Percentiles rank a stretch among this genome's conserved stretches.
These are phyloP conservation scores for Phytophthora europaea DNA, from an alignment of 352 stramenopile genomes.

Conservation along the genomic window DNA sequence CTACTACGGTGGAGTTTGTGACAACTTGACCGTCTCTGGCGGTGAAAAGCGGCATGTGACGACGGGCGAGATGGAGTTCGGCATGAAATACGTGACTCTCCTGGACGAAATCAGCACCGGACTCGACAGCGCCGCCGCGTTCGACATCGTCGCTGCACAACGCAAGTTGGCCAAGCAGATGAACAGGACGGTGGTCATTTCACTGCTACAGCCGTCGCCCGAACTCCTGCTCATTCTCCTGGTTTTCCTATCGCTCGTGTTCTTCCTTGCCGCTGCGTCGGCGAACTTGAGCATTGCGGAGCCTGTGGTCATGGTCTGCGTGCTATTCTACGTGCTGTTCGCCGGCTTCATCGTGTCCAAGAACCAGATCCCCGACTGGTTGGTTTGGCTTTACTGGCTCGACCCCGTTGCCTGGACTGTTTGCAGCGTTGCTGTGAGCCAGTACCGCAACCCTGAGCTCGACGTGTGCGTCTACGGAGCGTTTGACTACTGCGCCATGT, in stretches of 20 bases:
- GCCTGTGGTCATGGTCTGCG: conserved; percentile 35
- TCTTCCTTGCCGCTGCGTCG: conserved; percentile 31
- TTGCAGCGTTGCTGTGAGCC: conserved; percentile 33
- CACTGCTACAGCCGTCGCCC: conserved; percentile 15
- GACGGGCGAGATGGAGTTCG: conserved; percentile 86
- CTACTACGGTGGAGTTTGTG: background rate
- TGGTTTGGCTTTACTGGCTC: conserved; percentile 17
- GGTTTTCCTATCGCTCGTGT: conserved; percentile 14
- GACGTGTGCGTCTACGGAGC: conserved; percentile 25
- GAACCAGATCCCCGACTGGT: conserved; percentile 34
- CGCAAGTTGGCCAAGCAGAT: background rate
- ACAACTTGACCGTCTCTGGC: conserved; percentile 48
- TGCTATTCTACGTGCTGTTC: conserved; percentile 43
- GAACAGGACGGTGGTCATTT: conserved; percentile 7
- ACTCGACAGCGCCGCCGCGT: conserved; percentile 9
- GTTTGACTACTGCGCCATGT: conserved; percentile 39
- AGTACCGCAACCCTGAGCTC: conserved; percentile 29
- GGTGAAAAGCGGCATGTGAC: conserved; percentile 87
- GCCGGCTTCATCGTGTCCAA: conserved; percentile 40
- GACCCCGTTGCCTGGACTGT: conserved; percentile 15
- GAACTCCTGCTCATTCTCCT: conserved; percentile 17
- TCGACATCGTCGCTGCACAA: conserved; percentile 11
- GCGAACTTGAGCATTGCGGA: conserved; percentile 45
- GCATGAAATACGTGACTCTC: conserved; percentile 59
- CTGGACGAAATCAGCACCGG: conserved; percentile 15